Base-by-base conservation (phyloP, 805 yeast genomes). In the Limtongia smithiae region DNA sequence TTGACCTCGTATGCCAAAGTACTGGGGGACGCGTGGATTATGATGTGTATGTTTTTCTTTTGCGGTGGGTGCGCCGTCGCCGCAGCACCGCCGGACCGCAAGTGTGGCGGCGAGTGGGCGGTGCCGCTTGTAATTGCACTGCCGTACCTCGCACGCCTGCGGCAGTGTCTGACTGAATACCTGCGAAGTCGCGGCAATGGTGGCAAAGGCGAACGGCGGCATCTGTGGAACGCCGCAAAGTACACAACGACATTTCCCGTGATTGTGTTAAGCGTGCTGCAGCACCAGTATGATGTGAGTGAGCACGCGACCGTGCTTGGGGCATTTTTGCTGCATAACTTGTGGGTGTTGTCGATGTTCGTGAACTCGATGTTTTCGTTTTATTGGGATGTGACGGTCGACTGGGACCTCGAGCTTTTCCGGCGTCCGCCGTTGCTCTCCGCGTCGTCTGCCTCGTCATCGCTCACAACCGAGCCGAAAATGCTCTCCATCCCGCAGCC, bases 341-440 rank as follows among this genome's bases (percentile, higher is more conserved):
- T 54, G 4, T 54, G 58, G 58, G 59, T 65, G 14, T 50, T 69
- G 58, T 69, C 70, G 59, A 80, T 75, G 51, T 61, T 82, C 1
- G 60, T 85, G 35, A 88, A 85, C 63, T 84, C 97, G 0, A 60
- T 79, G 0, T 93, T 85, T 65, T 77, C 95, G 14, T 85, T 87
- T 52, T 69, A 79, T 47, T 93, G 99, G 99, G 99, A 93, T 66
- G 67, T 91, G 11, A 76, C 76, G 43, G 79, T 80, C 75, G 99
- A 93, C 69, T 93, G 98, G 98, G 80, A 81, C 37, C 72, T 88
- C 41, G 75, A 76, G 9, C 60, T 84, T 7, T 71, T 84, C 60
- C 72, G 20, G 21, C 50, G 36, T 7, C n/a, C 42, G 21, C 30
- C 35, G 39, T 14, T 37, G 18, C 25, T 25, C n/a, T 48, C 51